Evolutionary conservation across 2,329 filamentous ascomycete genomes (phyloP).

Genomic region (Colletotrichum euphorbiae): DNA sequence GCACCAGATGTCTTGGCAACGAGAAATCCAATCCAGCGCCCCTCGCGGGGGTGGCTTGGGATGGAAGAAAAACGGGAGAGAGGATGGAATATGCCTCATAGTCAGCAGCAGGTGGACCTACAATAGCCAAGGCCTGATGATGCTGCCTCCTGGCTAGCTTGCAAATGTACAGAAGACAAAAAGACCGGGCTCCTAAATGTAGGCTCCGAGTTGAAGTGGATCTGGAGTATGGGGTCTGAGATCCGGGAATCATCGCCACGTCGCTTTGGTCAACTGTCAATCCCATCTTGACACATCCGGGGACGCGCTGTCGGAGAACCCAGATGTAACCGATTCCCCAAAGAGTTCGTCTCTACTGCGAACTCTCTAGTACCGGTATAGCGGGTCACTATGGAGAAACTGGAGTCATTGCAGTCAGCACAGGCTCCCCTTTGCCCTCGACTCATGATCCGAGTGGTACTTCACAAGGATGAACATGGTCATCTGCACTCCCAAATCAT

Average conservation of each 20-base stretch:
- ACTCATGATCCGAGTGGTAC: background rate
- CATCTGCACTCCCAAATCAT: conserved; percentile 31
- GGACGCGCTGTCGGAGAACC: conserved; percentile 3
- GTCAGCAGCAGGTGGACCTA: background rate
- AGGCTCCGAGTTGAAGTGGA: conserved; percentile 5
- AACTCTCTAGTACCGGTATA: background rate
- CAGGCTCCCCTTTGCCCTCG: background rate
- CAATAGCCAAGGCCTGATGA: background rate
- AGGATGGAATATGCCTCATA: conserved; percentile 26
- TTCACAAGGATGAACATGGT: conserved; percentile 22
- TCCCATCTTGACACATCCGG: conserved; percentile 15
- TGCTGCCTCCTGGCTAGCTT: too few species aligned
- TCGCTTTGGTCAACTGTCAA: conserved; percentile 26
- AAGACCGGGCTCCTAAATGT: background rate
- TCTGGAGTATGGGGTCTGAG: conserved; percentile 7
- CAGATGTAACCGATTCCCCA: background rate
- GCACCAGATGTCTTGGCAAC: conserved; percentile 15
- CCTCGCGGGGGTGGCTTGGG: background rate
- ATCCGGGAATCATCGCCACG: conserved; percentile 32
- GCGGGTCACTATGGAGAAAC: conserved; percentile 16
- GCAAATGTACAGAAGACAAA: background rate
- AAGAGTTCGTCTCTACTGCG: conserved; percentile 9
- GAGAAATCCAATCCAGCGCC: background rate
- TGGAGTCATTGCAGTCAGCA: background rate
- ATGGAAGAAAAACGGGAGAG: background rate